Evolutionary conservation across 208 protist genomes (phyloP).

Genomic region (Leishmania martiniquensis): DNA sequence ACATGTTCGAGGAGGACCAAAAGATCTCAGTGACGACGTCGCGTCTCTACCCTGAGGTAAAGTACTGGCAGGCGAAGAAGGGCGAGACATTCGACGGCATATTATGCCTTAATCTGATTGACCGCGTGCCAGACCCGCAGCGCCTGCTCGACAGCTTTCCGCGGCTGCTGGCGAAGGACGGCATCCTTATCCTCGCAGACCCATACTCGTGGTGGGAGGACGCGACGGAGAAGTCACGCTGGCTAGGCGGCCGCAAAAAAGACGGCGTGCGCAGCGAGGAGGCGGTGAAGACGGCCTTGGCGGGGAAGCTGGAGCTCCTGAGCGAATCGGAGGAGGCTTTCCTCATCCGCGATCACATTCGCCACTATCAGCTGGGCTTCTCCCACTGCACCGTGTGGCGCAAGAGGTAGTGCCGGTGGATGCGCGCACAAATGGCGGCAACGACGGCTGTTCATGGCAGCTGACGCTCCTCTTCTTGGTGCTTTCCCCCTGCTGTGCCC

Average conservation of each 20-base stretch:
- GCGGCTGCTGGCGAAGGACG: slow-evolving; percentile 50
- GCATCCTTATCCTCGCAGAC: slow-evolving; percentile 76
- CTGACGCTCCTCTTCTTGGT: background rate
- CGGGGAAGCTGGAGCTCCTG: slow-evolving; percentile 75
- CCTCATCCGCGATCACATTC: slow-evolving; percentile 86
- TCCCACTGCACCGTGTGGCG: slow-evolving; percentile 86
- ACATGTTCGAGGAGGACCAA: slow-evolving; percentile 49
- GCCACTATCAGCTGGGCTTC: slow-evolving; percentile 89
- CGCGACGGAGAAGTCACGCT: slow-evolving; percentile 60
- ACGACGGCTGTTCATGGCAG: background rate
- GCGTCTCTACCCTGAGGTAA: slow-evolving; percentile 42
- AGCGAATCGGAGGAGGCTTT: slow-evolving; percentile 81
- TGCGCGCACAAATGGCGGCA: background rate
- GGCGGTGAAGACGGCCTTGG: slow-evolving; percentile 58
- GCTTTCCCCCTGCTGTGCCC: too few relatives aligned
- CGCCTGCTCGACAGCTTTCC: slow-evolving; percentile 57
- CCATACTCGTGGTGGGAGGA: slow-evolving; percentile 90
- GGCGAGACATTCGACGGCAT: slow-evolving; percentile 80
- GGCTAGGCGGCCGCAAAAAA: slow-evolving; percentile 68
- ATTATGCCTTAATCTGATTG: slow-evolving; percentile 81
- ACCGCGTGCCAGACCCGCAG: slow-evolving; percentile 76
- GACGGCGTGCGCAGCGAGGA: slow-evolving; percentile 62
- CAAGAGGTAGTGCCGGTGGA: slow-evolving; percentile 14
- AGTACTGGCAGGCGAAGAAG: slow-evolving; percentile 50
- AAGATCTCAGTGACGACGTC: slow-evolving; percentile 22